phyloP scores from a whole-genome alignment of 208 protist genomes.

The Leishmania arabica region DNA sequence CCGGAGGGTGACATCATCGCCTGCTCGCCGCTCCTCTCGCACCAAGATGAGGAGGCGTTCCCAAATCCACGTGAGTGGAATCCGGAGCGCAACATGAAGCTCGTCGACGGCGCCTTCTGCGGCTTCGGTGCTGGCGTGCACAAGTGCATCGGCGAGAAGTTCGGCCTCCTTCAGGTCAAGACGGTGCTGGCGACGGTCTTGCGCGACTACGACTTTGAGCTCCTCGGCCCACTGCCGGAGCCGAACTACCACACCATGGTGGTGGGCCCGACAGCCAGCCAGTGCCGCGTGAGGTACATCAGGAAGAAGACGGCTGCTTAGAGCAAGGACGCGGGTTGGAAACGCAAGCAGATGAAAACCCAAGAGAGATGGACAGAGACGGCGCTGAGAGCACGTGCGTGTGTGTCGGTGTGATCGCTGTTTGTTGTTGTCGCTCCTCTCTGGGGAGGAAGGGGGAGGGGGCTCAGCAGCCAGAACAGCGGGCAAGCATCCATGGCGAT shows the following conservation, averaged over 20 bases:
- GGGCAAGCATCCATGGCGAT: too few species aligned
- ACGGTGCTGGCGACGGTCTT: slow-evolving; percentile 88
- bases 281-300: slow-evolving; percentile 80
- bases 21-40: slow-evolving; percentile 81
- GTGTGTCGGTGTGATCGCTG: not conserved
- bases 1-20: slow-evolving; percentile 90
- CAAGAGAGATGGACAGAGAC: slow-evolving; percentile 5
- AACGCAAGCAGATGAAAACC: not conserved
- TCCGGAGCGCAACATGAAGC: slow-evolving; percentile 86
- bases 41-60: slow-evolving; percentile 85
- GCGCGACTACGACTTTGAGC: slow-evolving; percentile 90
- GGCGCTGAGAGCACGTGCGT: not conserved
- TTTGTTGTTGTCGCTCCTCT: not conserved
- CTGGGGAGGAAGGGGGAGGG: too few species aligned
- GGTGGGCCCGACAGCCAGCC: slow-evolving; percentile 69
- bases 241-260: slow-evolving; percentile 92
- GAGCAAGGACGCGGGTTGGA: not conserved
- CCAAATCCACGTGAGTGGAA: slow-evolving; percentile 83
- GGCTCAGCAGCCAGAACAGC: too few species aligned
- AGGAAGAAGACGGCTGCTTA: slow-evolving; percentile 39
- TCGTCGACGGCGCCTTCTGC: slow-evolving; percentile 75
- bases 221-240: slow-evolving; percentile 68
- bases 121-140: slow-evolving; percentile 91
- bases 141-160: slow-evolving; percentile 94
- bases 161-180: slow-evolving; percentile 93